Evolutionary conservation across 345 rosid genomes (phyloP).

Genomic region (Turritis glabra): DNA sequence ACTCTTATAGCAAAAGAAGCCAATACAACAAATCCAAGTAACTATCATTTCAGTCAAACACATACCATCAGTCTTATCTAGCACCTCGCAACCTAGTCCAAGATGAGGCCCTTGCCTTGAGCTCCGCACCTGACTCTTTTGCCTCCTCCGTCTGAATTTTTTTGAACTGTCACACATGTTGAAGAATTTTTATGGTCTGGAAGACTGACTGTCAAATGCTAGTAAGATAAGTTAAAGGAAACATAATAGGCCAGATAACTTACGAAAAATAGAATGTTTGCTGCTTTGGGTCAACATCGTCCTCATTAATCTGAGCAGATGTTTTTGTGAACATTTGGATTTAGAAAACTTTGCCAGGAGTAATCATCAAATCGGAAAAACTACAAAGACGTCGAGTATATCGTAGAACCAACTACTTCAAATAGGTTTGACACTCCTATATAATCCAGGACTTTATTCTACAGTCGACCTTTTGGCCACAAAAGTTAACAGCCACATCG

Average conservation of each 20-base stretch:
- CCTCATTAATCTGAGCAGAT: conserved; percentile 62
- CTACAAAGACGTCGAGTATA: conserved; percentile 2
- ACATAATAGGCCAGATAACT: conserved; percentile 32
- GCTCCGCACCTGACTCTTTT: conserved; percentile 52
- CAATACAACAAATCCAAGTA: conserved; percentile 5
- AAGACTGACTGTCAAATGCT: conserved; percentile 15
- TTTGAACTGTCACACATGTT: conserved; percentile 61
- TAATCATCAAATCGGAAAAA: conserved; percentile 5
- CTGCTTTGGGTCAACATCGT: conserved; percentile 85
- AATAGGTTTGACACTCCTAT: conserved; percentile 6
- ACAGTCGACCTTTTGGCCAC: conserved; percentile 9
- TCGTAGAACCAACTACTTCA: conserved; percentile 24
- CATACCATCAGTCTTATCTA: conserved; percentile 68
- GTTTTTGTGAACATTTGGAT: neutral
- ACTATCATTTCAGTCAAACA: conserved; percentile 4
- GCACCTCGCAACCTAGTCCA: conserved; percentile 51
- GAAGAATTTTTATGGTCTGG: conserved; percentile 9
- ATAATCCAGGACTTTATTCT: conserved; percentile 10
- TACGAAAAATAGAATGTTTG: conserved; percentile 87
- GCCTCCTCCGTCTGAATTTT: conserved; percentile 61
- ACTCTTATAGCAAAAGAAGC: conserved; percentile 12
- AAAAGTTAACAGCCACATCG: conserved; percentile 3
- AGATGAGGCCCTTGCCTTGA: conserved; percentile 64
- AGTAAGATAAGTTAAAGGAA: conserved; percentile 10
- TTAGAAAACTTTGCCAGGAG: neutral